Percentiles rank a stretch among this genome's conserved stretches.
These are phyloP conservation scores for Terana coerulea DNA, from an alignment of 768 basidiomycete species.

Conservation along the genomic window DNA sequence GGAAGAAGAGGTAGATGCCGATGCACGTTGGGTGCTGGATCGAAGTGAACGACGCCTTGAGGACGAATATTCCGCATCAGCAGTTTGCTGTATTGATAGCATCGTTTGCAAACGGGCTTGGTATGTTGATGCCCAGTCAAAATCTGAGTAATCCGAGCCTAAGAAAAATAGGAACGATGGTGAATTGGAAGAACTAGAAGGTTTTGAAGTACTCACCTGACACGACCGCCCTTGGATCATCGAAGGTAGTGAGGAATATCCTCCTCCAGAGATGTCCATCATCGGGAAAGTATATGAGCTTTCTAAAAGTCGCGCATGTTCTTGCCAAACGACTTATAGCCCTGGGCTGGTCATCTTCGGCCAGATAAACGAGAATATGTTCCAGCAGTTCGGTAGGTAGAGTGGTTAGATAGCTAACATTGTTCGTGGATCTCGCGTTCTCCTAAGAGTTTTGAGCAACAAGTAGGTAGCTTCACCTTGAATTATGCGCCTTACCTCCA, in stretches of 20 bases:
- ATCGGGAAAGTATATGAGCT: constrained; percentile 27
- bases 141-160: neutral
- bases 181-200: neutral
- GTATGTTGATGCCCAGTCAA: constrained; percentile 13
- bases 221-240: constrained; percentile 24
- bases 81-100: too few relatives aligned
- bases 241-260: constrained; percentile 33
- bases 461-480: too few relatives aligned
- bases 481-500: too few relatives aligned
- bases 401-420: too few relatives aligned
- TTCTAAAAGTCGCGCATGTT: constrained; percentile 28
- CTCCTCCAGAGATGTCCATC: constrained; percentile 35
- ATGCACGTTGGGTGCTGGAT: too few relatives aligned
- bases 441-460: too few relatives aligned
- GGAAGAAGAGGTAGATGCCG: too few relatives aligned
- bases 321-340: constrained; percentile 28
- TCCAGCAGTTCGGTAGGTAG: constrained; percentile 35
- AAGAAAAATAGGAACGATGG: neutral
- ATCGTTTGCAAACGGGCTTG: constrained; percentile 5
- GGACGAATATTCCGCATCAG: too few relatives aligned
- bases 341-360: constrained; percentile 14
- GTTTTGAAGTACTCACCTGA: neutral
- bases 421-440: too few relatives aligned
- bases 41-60: too few relatives aligned
- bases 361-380: constrained; percentile 27